A percentile compares a stretch with the other conserved stretches of the same genome.
phyloP scores from a whole-genome alignment of 495 filamentous ascomycete genomes.

The Hypoxylon subgilvum region DNA sequence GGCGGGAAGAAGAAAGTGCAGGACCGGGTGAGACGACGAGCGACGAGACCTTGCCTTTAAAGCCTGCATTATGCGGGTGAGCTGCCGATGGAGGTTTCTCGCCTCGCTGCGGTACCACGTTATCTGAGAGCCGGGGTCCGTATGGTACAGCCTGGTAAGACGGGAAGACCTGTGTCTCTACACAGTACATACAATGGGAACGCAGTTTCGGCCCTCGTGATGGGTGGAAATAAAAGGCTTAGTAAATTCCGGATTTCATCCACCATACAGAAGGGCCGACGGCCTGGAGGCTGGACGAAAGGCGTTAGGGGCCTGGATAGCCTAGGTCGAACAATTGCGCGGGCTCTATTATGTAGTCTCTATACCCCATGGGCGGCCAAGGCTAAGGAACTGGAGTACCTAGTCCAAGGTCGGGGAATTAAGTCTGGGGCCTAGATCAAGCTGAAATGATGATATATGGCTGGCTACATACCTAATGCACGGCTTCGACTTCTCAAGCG shows the following conservation, averaged over 20 bases:
- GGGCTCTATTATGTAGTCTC: slow-evolving; percentile 3
- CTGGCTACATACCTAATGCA: no score
- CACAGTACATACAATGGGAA: no score
- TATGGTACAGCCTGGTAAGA: slow-evolving; percentile 12
- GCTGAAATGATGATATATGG: neutral
- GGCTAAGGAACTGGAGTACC: slow-evolving; percentile 23
- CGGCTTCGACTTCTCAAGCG: no score
- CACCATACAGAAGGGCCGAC: slow-evolving; percentile 35
- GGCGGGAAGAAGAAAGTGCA: slow-evolving; percentile 14
- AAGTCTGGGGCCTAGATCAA: slow-evolving; percentile 13
- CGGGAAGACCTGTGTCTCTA: slow-evolving; percentile 15
- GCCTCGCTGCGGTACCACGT: slow-evolving; percentile 34
- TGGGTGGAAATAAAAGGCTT: slow-evolving; percentile 29
- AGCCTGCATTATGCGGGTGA: slow-evolving; percentile 23
- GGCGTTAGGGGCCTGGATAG: slow-evolving; percentile 18
- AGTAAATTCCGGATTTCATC: slow-evolving; percentile 28
- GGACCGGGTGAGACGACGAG: slow-evolving; percentile 11
- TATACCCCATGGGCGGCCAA: slow-evolving; percentile 33
- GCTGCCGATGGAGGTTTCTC: slow-evolving; percentile 28
- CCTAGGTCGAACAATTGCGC: slow-evolving; percentile 3
- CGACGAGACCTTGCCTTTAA: slow-evolving; percentile 29
- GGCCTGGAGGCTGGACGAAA: slow-evolving; percentile 17
- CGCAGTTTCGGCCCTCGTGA: slow-evolving; percentile 8
- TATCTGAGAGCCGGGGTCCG: slow-evolving; percentile 15
- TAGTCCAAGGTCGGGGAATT: slow-evolving; percentile 24